Evolutionary conservation across 2,329 filamentous ascomycete genomes (phyloP).

Genomic region (Penicillium carneum): DNA sequence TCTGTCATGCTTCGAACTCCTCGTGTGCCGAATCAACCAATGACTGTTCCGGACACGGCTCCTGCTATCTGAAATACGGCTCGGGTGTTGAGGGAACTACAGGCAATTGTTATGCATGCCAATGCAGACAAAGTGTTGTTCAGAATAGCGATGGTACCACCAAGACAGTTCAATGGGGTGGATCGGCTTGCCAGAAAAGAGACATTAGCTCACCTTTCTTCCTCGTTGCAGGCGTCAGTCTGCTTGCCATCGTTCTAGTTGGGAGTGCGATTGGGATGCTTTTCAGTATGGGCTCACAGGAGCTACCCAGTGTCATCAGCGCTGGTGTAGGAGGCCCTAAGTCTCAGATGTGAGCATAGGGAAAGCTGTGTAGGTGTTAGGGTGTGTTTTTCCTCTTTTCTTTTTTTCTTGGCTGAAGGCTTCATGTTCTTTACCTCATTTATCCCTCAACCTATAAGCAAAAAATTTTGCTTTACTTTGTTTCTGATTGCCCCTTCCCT

Average conservation of each 20-base stretch:
- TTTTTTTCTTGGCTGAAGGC: not conserved
- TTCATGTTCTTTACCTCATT: conserved; percentile 3
- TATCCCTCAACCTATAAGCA: not conserved
- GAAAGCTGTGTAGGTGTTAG: not conserved
- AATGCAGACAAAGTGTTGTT: conserved; percentile 69
- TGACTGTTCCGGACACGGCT: conserved; percentile 82
- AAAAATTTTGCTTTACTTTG: not conserved
- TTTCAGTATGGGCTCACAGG: conserved; percentile 82
- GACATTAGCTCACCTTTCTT: conserved; percentile 90
- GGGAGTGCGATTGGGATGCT: conserved; percentile 77
- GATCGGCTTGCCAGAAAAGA: conserved; percentile 85
- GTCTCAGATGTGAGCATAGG: conserved; percentile 48
- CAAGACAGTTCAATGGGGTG: conserved; percentile 79
- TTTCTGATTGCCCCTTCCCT: not conserved
- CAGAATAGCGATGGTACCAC: conserved; percentile 56
- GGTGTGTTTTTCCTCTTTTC: not conserved
- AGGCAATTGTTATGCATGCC: conserved; percentile 77
- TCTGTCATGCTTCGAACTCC: conserved; percentile 76
- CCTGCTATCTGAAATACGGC: conserved; percentile 73
- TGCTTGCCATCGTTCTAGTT: conserved; percentile 73
- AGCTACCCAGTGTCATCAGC: conserved; percentile 92
- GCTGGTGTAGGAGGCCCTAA: conserved; percentile 82
- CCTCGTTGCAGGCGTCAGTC: conserved; percentile 77
- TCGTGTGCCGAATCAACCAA: conserved; percentile 74
- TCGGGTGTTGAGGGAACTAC: conserved; percentile 46